phyloP scores from a whole-genome alignment of 208 protist species.

The Plasmodiophora brassicae region DNA sequence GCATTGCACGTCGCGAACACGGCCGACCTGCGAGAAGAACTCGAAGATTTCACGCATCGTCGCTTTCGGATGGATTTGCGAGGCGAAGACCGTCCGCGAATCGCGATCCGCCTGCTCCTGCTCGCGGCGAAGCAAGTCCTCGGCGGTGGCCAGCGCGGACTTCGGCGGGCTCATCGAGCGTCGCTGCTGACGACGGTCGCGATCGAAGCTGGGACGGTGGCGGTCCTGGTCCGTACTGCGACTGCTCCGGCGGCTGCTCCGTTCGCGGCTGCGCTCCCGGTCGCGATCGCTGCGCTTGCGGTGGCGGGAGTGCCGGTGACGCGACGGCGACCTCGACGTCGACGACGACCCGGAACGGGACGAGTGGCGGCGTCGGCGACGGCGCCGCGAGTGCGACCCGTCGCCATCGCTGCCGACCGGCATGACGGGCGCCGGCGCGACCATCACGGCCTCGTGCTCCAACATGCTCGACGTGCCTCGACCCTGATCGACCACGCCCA shows the following conservation, averaged over 20 bases:
- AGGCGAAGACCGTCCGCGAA: conserved; percentile 38
- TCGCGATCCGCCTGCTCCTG: conserved; percentile 18
- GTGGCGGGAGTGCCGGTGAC: neutral
- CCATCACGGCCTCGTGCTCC: too few species aligned
- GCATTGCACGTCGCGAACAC: conserved; percentile 42
- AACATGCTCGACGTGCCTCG: too few species aligned
- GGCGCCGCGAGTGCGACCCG: too few species aligned
- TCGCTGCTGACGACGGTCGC: neutral
- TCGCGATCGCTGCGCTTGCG: neutral
- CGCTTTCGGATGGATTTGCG: conserved; percentile 47
- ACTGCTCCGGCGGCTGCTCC: too few species aligned
- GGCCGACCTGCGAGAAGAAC: conserved; percentile 47
- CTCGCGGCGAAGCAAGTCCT: neutral
- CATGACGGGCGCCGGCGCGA: too few species aligned
- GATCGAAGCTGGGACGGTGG: too few species aligned
- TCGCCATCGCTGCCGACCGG: too few species aligned
- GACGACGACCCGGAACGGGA: neutral
- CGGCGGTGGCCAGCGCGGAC: neutral
- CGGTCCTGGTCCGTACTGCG: too few species aligned
- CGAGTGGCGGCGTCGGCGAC: neutral
- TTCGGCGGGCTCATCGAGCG: neutral
- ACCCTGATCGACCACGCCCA: too few species aligned
- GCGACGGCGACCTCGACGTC: neutral
- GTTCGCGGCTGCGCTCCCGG: neutral
- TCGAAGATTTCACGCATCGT: conserved; percentile 48